Base-by-base conservation (phyloP, 768 basidiomycete genomes). In the Crucibulum laeve region DNA sequence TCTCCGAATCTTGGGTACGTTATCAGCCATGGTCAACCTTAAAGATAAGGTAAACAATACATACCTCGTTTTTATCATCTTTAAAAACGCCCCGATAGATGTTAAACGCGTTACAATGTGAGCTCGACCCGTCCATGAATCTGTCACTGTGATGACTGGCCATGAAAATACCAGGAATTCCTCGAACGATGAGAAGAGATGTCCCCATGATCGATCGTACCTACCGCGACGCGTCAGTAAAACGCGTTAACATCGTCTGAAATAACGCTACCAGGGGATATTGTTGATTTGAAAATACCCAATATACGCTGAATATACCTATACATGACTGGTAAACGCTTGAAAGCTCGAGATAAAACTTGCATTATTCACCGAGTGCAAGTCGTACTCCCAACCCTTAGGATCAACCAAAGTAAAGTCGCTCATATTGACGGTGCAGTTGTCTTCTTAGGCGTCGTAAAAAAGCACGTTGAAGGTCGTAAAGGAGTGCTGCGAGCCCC, bases 61-160 rank as follows among this genome's bases (percentile, higher is more conserved):
- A 14, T 48, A 81, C 85, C 87, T 76, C 2, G 84, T 87, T 65
- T 87, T 87, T 54, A 91, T 81, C 88, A 91, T 91, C 65, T 83
- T 87, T 38, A 88, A 61, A 53, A 91, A 91, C 1, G 86, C 81
- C 4, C 76, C 74, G 38, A 91, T 71, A 24, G 83, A 84, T 3
- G 71, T 80, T 48, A 80, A 63, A 37, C 84, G 76, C n/a, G 87
- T 90, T 18, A 87, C 87, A 43, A 91, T 83, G 59, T 91, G 88
- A 0, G 86, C 79, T 48, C 74, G 73, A 14, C 85, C 82, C 1
- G 89, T 87, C 58, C 71, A 74, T 33, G 70, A 57, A 57, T 90
- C 86, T 25, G 89, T 90, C 34, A 87, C 77, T 1, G 80, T 80
- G 48, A 91, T 83, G 14, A 77, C 80, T 4, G 89, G 89, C 89